Base-by-base conservation (phyloP, 1,284 basidiomycete genomes). In the Porodaedalea pini region DNA sequence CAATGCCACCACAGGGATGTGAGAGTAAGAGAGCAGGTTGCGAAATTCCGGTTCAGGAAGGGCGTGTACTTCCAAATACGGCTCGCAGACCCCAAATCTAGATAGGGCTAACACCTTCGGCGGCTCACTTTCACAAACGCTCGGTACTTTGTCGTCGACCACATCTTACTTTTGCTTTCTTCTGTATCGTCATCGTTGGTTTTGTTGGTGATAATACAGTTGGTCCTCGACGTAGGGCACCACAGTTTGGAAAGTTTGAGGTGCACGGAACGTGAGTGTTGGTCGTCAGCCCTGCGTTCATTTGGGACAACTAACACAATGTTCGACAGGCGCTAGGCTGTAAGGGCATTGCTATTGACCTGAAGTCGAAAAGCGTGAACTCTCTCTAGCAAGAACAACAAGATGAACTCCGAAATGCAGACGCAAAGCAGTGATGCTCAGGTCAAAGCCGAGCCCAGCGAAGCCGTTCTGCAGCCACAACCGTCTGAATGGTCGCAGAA, bases 401-500 rank as follows among this genome's bases (percentile, higher is more conserved):
- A 49, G 37, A 32, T 43, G 47, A 36, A 43, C 45, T 4, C 43
- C 11, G 32, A 25, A 23, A 54, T 41, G n/a, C 57, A 48, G 34
- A 23, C 31, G 17, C 51, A 58, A 54, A 19, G 31, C 25, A 47
- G 11, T 19, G 57, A 58, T 8, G 21, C 29, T 2, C 32, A 32
- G 25, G 43, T 49, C 43, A 57, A 52, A 31, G 13, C 44, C 21
- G 56, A 57, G 36, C 31, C 50, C 8, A 37, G 29, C 40, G 56
- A 57, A n/a, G 34, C 43, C 27, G 27, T 17, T 19, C 19, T 44
- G 10, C 48, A 54, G 27, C 13, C 52, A 25, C 34, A 39, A n/a
- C 37, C 67, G 54, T 79, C 79, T 63, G 79, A 81, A 66, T 81
- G 75, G 76, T 75, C 81, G 60, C 56, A 64, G 25, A 62, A 78